These are phyloP conservation scores for Polychaeton citri DNA, from an alignment of 2,329 filamentous ascomycete species.

Conservation along the genomic window DNA sequence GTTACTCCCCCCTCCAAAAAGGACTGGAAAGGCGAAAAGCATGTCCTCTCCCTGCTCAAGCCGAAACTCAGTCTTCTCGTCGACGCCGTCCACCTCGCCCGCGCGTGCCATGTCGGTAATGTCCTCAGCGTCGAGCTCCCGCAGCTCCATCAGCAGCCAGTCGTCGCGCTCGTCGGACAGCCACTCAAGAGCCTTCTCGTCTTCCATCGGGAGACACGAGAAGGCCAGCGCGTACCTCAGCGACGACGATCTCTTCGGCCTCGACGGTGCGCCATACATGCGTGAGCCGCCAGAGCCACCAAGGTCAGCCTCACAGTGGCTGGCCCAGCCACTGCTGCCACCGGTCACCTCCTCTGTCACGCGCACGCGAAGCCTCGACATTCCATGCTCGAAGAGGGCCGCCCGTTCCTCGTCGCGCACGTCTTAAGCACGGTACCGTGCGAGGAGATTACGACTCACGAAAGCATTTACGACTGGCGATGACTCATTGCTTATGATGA, in stretches of 20 bases:
- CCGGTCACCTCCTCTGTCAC: slow-evolving; percentile 10
- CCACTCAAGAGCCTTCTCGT: slow-evolving; percentile 5
- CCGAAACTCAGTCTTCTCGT: slow-evolving; percentile 4
- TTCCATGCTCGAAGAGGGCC: slow-evolving; percentile 3
- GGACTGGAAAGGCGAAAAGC: too few species aligned
- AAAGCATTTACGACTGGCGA: too few species aligned
- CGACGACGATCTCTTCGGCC: slow-evolving; percentile 24
- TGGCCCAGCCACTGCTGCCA: slow-evolving; percentile 17
- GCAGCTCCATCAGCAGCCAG: slow-evolving; percentile 5
- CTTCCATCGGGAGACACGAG: slow-evolving; percentile 3
- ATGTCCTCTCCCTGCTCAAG: too few species aligned
- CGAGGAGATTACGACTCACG: neutral
- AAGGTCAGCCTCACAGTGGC: slow-evolving; percentile 19
- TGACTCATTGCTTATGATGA: too few species aligned
- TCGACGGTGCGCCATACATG: slow-evolving; percentile 19
- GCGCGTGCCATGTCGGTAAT: slow-evolving; percentile 6
- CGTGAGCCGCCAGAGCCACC: slow-evolving; percentile 21
- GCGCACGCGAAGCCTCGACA: slow-evolving; percentile 6
- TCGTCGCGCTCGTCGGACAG: slow-evolving; percentile 5
- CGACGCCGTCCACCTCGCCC: slow-evolving; percentile 8
- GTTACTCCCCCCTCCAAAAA: too few species aligned
- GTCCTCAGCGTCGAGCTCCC: slow-evolving; percentile 6
- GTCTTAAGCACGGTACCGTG: slow-evolving; percentile 2
- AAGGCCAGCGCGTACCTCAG: slow-evolving; percentile 21
- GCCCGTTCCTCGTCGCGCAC: slow-evolving; percentile 3